These are phyloP conservation scores for Phytopythium boreale DNA, from an alignment of 352 stramenopile genomes.

Conservation along the genomic window DNA sequence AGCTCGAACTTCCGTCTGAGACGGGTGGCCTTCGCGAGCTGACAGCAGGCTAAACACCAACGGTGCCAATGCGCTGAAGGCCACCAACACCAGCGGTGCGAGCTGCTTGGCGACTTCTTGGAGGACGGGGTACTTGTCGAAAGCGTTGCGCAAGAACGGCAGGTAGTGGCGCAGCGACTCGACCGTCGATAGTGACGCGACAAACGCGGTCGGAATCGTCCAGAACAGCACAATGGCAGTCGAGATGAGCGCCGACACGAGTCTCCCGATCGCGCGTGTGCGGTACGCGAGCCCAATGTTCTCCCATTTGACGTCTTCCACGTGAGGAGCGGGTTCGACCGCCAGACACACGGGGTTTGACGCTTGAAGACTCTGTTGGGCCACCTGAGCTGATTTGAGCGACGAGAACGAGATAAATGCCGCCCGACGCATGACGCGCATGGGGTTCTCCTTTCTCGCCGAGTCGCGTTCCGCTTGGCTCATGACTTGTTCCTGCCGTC, in stretches of 20 bases:
- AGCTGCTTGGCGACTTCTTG: slow-evolving; percentile 71
- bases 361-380: slow-evolving; percentile 65
- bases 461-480: slow-evolving; percentile 49
- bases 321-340: slow-evolving; percentile 48
- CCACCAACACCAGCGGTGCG: slow-evolving; percentile 57
- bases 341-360: slow-evolving; percentile 54
- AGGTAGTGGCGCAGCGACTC: slow-evolving; percentile 59
- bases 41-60: slow-evolving; percentile 69
- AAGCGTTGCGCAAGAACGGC: slow-evolving; percentile 60
- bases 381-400: slow-evolving; percentile 65
- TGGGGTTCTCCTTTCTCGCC: slow-evolving; percentile 42
- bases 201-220: slow-evolving; percentile 79
- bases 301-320: slow-evolving; percentile 70
- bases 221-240: slow-evolving; percentile 73
- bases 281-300: slow-evolving; percentile 63
- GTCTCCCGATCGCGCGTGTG: slow-evolving; percentile 40
- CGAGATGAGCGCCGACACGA: slow-evolving; percentile 57
- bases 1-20: slow-evolving; percentile 58
- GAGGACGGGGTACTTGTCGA: slow-evolving; percentile 59
- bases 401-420: slow-evolving; percentile 81
- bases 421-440: slow-evolving; percentile 57
- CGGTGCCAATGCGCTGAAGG: slow-evolving; percentile 55
- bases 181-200: slow-evolving; percentile 65
- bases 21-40: slow-evolving; percentile 60
- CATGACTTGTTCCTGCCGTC: slow-evolving; percentile 30